Conservation (phyloP, 352 stramenopile genomes). For the Halophytophthora polymorphica region DNA sequence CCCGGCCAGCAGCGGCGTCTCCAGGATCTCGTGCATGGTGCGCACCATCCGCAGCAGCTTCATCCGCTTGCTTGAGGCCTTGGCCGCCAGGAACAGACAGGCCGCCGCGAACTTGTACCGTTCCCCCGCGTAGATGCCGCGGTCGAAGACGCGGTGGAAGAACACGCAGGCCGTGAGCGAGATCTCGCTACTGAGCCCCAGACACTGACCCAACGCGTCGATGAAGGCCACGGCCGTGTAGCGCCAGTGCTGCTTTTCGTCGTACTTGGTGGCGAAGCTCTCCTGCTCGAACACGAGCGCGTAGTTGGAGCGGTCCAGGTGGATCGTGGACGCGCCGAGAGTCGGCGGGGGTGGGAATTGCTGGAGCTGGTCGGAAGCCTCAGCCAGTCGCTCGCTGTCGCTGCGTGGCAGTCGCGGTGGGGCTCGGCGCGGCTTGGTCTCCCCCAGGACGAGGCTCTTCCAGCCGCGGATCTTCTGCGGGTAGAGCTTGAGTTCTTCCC, state of each 20-base stretch:
- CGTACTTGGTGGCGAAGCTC: constrained; percentile 53
- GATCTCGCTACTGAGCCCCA: constrained; percentile 68
- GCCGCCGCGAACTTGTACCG: constrained; percentile 81
- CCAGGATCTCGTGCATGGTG: constrained; percentile 83
- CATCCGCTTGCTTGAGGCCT: constrained; percentile 85
- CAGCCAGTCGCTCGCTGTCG: constrained; percentile 61
- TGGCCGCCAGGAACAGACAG: constrained; percentile 78
- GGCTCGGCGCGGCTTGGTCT: constrained; percentile 58
- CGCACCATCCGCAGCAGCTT: constrained; percentile 84
- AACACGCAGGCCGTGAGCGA: constrained; percentile 70
- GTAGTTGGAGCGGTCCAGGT: constrained; percentile 75
- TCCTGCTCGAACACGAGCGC: constrained; percentile 67
- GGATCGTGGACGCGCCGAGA: constrained; percentile 32
- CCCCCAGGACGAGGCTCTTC: constrained; percentile 71
- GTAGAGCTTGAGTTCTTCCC: constrained; percentile 83
- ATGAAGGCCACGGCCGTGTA: constrained; percentile 81
- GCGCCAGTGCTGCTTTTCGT: constrained; percentile 82
- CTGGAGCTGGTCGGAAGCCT: constrained; percentile 68
- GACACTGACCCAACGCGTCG: constrained; percentile 64
- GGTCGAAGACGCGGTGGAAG: constrained; percentile 79
- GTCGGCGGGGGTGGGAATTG: constrained; percentile 60
- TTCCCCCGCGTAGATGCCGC: constrained; percentile 76
- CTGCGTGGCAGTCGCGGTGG: constrained; percentile 50
- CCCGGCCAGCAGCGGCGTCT: constrained; percentile 60
- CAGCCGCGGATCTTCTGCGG: constrained; percentile 72